Base-by-base conservation (phyloP, 495 filamentous ascomycete species). In the Neurospora cerealis region DNA sequence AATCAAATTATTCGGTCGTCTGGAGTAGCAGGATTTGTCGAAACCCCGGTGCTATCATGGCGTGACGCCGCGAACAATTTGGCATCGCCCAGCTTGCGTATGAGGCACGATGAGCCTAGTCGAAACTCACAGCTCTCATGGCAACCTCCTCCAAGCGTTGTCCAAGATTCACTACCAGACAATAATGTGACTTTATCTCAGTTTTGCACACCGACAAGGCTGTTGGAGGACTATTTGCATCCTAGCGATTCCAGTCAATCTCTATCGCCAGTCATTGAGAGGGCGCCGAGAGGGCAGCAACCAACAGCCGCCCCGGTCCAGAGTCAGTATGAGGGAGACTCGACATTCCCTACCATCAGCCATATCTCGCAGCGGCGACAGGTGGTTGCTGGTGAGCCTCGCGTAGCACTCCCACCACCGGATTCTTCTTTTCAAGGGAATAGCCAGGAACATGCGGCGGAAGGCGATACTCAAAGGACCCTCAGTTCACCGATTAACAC, bases 1-100 rank as follows among this genome's bases (percentile, higher is more conserved):
- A 24, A 42, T n/a, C 42, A 37, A 19, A 34, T 24, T 15, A n/a
- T 71, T 66, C 38, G 66, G 66, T 42, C 71, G 69, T 36, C 69
- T 38, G 54, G 28, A 32, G 66, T 40, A 13, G 77, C n/a, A 5
- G 44, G 62, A 8, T 40, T 69, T 32, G 70, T 81, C 11, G 70
- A 77, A 6, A 83, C 82, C 3, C 79, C 82, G 0, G 60, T 81
- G 19, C 76, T 85, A 7, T 88, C 86, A 1, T 88, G 87, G 73
- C 73, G 73, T 21, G 85, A 84, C 48, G 86, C 80, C 2, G 74
- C 80, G 19, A 78, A 87, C 70, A 88, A 88, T 76, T 74, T 78
- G 4, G 69, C 76, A 17, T 87, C 86, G 11, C 85, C 85, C 4
- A 73, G 46, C 1, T 73, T 85, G 39, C 78, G 38, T 5, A 70